Base-by-base conservation (phyloP, 148 eudicot species). In the Limonium bicolor region DNA sequence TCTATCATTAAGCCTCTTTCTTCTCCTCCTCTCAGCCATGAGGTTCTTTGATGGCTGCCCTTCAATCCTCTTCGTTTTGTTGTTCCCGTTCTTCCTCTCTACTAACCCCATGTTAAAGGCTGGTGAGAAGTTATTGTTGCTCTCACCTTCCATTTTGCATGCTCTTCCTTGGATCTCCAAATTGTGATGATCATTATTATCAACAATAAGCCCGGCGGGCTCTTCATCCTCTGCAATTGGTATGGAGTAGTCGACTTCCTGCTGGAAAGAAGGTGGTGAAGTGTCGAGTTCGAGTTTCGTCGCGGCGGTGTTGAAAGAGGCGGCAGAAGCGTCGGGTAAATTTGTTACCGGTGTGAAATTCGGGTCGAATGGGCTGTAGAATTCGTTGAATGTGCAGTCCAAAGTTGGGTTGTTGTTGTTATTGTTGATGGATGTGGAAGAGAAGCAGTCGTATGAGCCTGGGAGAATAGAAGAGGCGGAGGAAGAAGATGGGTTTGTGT, bases 1-100 rank as follows among this genome's bases (percentile, higher is more conserved):
- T 10, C 94, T 65, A 45, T 82, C 94, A 57, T 82, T 82, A 12
- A 82, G 41, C 1, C 82, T 48, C 57, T 82, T 82, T 33, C 94
- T 63, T 28, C 94, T 33, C 40, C 93, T 46, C 8, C 93, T 56
- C 55, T 82, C 93, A 0, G 93, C 93, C 93, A 82, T 77, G 2
- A 82, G 66, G 44, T 82, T 82, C 72, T 82, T 82, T 1, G 94
- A 74, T 7, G 86, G 94, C 54, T 68, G 86, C 0, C 94, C 86
- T 20, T 61, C 73, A 1, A 67, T 33, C 50, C 51, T 80, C 63
- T 65, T 70, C 20, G 25, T 55, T 33, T 69, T 66, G 19, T 25
- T 57, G 45, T 48, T 61, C n/a, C 58, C 63, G 19, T 25, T 57
- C 48, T 48, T 61, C n/a, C 58, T 63, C 28, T 55, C 62, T 18